Conservation (phyloP, 139 green algal genomes). For the Coelastrella sp. region DNA sequence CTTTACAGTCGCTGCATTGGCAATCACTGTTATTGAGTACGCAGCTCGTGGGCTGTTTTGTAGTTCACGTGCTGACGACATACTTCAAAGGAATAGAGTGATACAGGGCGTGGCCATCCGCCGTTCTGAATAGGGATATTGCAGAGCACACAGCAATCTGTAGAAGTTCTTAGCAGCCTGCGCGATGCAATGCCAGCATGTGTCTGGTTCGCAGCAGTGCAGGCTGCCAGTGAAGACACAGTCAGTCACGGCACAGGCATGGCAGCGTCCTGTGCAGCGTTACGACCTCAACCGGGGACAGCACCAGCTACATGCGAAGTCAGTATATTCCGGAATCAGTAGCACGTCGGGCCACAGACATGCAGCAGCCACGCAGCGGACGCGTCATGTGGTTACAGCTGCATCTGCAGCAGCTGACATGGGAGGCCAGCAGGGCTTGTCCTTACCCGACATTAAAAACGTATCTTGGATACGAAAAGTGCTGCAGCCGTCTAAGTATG, state of each 20-base stretch:
- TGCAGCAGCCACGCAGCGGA: conserved; percentile 6
- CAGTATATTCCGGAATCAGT: neutral
- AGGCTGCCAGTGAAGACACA: neutral
- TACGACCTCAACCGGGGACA: neutral
- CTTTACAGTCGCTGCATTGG: neutral
- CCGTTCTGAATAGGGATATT: too few relatives aligned
- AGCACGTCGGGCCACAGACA: neutral
- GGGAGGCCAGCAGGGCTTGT: neutral
- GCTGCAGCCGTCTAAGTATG: conserved; percentile 52
- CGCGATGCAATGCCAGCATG: neutral
- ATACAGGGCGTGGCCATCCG: neutral
- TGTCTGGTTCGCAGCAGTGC: neutral
- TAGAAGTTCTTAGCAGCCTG: neutral
- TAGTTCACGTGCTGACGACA: too few relatives aligned
- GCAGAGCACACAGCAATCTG: too few relatives aligned
- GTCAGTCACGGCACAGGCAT: neutral
- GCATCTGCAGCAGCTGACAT: conserved; percentile 33
- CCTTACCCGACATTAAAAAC: neutral
- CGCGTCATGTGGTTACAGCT: neutral
- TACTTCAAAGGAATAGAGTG: neutral
- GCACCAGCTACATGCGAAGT: neutral
- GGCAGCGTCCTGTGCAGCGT: neutral
- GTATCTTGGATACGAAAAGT: neutral
- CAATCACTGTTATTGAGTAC: neutral
- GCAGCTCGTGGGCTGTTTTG: neutral